Percentiles rank a stretch among this genome's conserved stretches.
Evolutionary conservation across 192 early-diverging fungal species (phyloP).

Genomic region (Paraglomus occultum): DNA sequence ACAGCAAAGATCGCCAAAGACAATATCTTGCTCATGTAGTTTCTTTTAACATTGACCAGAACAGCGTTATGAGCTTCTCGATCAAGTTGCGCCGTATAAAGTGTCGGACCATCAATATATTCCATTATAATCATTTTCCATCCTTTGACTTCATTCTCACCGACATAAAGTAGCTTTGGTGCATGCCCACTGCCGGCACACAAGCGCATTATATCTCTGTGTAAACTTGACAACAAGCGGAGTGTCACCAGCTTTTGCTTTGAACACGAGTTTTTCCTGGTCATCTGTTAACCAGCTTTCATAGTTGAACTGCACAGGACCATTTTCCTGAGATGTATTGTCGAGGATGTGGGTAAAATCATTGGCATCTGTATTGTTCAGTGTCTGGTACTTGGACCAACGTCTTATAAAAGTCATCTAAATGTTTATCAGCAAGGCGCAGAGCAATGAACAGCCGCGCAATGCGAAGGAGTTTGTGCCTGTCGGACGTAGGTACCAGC

Average conservation of each 20-base stretch:
- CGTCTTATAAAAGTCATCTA: not conserved
- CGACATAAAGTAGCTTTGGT: not conserved
- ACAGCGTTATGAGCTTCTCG: not conserved
- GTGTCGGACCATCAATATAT: not conserved
- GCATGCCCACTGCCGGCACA: not conserved
- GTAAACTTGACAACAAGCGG: slow-evolving; percentile 3
- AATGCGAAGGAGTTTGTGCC: not conserved
- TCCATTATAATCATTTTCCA: slow-evolving; percentile 13
- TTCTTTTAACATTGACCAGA: not conserved
- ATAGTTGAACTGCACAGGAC: not conserved
- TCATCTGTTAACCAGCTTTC: not conserved
- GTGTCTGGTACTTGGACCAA: too few relatives aligned
- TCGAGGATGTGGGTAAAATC: slow-evolving; percentile 3
- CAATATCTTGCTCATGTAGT: not conserved
- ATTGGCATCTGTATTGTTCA: not conserved
- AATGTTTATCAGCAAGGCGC: not conserved
- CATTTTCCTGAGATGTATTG: not conserved
- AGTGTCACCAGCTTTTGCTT: not conserved
- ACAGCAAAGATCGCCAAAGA: slow-evolving; percentile 4
- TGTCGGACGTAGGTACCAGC: not conserved
- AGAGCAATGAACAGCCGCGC: not conserved
- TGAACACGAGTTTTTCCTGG: too few relatives aligned
- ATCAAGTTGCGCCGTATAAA: not conserved
- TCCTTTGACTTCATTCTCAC: not conserved
- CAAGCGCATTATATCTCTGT: slow-evolving; percentile 2